These are phyloP conservation scores for Neonectria ditissima DNA, from an alignment of 2,329 filamentous ascomycete species.

Conservation along the genomic window DNA sequence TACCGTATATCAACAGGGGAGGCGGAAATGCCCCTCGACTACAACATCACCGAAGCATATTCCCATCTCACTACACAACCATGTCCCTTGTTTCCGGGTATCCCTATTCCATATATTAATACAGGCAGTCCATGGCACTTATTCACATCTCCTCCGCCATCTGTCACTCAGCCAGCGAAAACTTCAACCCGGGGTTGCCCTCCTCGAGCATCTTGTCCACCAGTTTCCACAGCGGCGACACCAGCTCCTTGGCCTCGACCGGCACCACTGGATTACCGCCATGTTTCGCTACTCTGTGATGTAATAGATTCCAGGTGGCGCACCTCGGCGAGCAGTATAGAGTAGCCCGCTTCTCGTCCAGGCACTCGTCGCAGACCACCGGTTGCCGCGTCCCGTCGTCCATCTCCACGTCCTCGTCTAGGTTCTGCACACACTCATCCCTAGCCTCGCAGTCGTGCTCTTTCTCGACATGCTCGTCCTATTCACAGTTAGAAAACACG, in stretches of 20 bases:
- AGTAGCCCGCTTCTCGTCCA: slow-evolving; percentile 49
- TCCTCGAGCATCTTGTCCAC: slow-evolving; percentile 46
- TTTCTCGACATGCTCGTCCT: slow-evolving; percentile 55
- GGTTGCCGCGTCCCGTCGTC: slow-evolving; percentile 45
- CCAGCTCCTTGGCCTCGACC: slow-evolving; percentile 39
- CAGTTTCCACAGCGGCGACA: slow-evolving; percentile 40
- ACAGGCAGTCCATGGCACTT: background rate
- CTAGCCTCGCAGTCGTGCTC: slow-evolving; percentile 58
- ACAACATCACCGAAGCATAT: background rate
- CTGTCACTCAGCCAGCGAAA: slow-evolving; percentile 38
- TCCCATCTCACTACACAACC: background rate
- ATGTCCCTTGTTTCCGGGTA: background rate
- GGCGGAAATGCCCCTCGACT: background rate
- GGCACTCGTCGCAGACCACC: slow-evolving; percentile 58
- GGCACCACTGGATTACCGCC: slow-evolving; percentile 43
- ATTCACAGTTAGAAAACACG: slow-evolving; percentile 38
- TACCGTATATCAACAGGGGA: background rate
- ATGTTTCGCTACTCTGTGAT: slow-evolving; percentile 52
- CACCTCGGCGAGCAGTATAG: slow-evolving; percentile 59
- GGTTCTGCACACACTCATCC: slow-evolving; percentile 53
- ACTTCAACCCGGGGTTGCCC: slow-evolving; percentile 50
- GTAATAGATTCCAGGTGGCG: slow-evolving; percentile 55
- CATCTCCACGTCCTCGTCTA: slow-evolving; percentile 57
- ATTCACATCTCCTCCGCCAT: slow-evolving; percentile 25
- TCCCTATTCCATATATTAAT: background rate